These are phyloP conservation scores for Teratosphaeria destructans DNA, from an alignment of 2,329 filamentous ascomycete species.

Conservation along the genomic window DNA sequence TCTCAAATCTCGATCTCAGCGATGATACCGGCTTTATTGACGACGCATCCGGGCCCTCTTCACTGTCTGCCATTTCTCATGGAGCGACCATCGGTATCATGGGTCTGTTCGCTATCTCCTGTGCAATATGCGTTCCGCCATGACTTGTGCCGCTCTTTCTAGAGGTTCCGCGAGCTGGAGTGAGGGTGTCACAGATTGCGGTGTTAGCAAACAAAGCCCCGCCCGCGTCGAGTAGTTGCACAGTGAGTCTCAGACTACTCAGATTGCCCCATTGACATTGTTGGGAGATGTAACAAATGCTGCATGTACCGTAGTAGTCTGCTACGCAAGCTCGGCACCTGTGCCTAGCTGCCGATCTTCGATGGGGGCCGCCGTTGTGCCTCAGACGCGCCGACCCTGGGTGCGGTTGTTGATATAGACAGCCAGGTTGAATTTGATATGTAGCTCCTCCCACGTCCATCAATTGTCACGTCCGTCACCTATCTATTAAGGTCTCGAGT, in stretches of 20 bases:
- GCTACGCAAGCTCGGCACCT: background rate
- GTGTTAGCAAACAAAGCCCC: background rate
- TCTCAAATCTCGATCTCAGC: conserved; percentile 71
- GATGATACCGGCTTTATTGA: conserved; percentile 78
- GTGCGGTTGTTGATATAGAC: background rate
- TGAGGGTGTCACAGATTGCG: background rate
- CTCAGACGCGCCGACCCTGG: background rate
- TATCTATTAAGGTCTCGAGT: too few species aligned
- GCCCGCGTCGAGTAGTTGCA: too few species aligned
- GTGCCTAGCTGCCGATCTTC: background rate
- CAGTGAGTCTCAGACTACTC: too few species aligned
- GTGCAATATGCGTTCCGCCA: background rate
- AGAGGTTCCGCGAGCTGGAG: background rate
- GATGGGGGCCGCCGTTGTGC: background rate
- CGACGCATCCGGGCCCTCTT: conserved; percentile 60
- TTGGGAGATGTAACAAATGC: too few species aligned
- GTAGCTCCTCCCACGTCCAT: too few species aligned
- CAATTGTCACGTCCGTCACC: too few species aligned
- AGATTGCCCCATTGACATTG: too few species aligned
- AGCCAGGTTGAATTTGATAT: too few species aligned
- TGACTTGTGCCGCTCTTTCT: background rate
- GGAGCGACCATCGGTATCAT: background rate
- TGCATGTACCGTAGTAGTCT: too few species aligned
- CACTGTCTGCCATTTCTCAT: background rate
- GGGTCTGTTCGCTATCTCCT: background rate